Evolutionary conservation across 768 basidiomycete species (phyloP).

Genomic region (Mycena kentingensis): DNA sequence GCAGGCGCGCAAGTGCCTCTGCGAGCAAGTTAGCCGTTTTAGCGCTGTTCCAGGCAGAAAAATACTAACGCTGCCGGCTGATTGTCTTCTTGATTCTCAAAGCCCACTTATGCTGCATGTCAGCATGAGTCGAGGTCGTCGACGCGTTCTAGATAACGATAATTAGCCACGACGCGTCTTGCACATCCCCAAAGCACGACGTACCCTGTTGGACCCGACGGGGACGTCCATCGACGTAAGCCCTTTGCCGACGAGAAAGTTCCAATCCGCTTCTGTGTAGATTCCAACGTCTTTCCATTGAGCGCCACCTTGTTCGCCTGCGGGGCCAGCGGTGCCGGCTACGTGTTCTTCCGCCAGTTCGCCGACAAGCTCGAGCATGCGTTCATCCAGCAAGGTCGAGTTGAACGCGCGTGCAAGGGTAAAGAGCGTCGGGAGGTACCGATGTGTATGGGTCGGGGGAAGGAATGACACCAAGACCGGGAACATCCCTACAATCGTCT

Average conservation of each 20-base stretch:
- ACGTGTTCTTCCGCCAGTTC: slow-evolving; percentile 73
- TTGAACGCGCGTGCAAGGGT: slow-evolving; percentile 80
- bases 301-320: slow-evolving; percentile 56
- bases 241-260: slow-evolving; percentile 78
- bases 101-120: slow-evolving; percentile 55
- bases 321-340: slow-evolving; percentile 53
- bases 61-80: slow-evolving; percentile 59
- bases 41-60: neutral
- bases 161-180: slow-evolving; percentile 6
- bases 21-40: slow-evolving; percentile 12
- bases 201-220: slow-evolving; percentile 67
- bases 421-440: slow-evolving; percentile 74
- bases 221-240: slow-evolving; percentile 80
- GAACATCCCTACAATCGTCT: slow-evolving; percentile 72
- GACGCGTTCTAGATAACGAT: slow-evolving; percentile 56
- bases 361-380: slow-evolving; percentile 70
- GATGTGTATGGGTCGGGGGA: slow-evolving; percentile 63
- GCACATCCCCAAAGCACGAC: slow-evolving; percentile 8
- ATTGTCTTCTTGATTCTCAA: slow-evolving; percentile 69
- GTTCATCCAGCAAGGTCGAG: slow-evolving; percentile 71
- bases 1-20: slow-evolving; percentile 81
- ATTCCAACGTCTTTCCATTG: slow-evolving; percentile 87
- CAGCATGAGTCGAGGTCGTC: slow-evolving; percentile 71
- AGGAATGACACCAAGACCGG: slow-evolving; percentile 79
- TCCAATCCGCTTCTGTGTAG: slow-evolving; percentile 84